These are phyloP conservation scores for Cylindrodendrum hubeiense DNA, from an alignment of 2,329 filamentous ascomycete genomes.

Conservation along the genomic window DNA sequence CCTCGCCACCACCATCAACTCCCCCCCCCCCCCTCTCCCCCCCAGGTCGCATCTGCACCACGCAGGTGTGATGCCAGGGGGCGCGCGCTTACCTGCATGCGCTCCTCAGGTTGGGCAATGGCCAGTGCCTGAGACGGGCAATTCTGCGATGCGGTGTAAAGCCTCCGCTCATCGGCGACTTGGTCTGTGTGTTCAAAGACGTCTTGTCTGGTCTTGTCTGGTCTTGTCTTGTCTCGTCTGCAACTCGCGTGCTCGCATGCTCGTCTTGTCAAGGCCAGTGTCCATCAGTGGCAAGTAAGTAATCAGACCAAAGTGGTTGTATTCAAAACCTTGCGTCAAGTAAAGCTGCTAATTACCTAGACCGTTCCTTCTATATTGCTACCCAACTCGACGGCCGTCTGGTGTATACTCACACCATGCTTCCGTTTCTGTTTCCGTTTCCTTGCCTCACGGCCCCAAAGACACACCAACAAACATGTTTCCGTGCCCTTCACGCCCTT, in stretches of 20 bases:
- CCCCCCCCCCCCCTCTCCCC: no score
- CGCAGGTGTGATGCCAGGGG: neutral
- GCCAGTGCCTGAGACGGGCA: neutral
- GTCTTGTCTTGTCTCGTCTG: no score
- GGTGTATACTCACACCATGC: conserved; percentile 2
- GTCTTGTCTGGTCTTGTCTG: no score
- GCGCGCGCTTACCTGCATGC: conserved; percentile 3
- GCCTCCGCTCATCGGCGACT: neutral
- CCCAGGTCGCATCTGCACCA: neutral
- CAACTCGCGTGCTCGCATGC: neutral
- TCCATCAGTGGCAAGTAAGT: neutral
- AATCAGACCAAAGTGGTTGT: neutral
- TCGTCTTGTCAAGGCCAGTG: neutral
- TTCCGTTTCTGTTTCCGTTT: neutral
- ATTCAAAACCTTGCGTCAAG: conserved; percentile 9
- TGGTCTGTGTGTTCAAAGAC: neutral
- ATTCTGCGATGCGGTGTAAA: neutral
- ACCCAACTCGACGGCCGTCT: conserved; percentile 8
- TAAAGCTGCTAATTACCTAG: conserved; percentile 16
- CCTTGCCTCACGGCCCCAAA: neutral
- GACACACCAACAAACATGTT: conserved; percentile 3
- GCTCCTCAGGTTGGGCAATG: neutral
- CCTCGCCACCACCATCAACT: no score
- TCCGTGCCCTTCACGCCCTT: neutral
- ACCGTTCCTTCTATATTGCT: conserved; percentile 17